phyloP scores from a whole-genome alignment of 2,329 filamentous ascomycete species.

The Penicillium decumbens region DNA sequence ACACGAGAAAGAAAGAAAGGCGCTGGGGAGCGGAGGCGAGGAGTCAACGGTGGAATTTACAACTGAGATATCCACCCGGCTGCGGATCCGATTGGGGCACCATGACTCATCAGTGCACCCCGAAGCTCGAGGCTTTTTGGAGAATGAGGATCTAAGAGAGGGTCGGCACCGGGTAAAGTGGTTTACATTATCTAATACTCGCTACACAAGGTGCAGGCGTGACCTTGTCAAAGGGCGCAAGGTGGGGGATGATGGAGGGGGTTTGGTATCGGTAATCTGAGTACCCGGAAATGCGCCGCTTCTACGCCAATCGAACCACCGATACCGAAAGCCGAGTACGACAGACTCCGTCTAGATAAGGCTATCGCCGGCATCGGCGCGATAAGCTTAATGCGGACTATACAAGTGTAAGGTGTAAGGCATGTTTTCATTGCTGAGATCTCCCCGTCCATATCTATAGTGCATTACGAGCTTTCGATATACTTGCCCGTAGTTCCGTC shows the following conservation, averaged over 20 bases:
- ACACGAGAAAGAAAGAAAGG: not conserved
- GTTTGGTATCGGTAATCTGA: slow-evolving; percentile 1
- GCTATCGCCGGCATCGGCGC: slow-evolving; percentile 34
- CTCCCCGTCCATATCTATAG: not conserved
- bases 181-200: slow-evolving; percentile 18
- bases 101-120: slow-evolving; percentile 17
- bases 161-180: not conserved
- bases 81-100: slow-evolving; percentile 5
- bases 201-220: not conserved
- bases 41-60: slow-evolving; percentile 11
- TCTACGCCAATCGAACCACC: not conserved
- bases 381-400: slow-evolving; percentile 17
- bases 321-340: slow-evolving; percentile 8
- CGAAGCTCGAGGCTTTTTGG: slow-evolving; percentile 1
- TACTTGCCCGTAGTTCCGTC: slow-evolving; percentile 55
- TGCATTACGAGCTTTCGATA: slow-evolving; percentile 17
- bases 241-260: slow-evolving; percentile 3
- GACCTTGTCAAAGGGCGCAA: slow-evolving; percentile 19
- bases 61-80: slow-evolving; percentile 12
- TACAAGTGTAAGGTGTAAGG: not conserved
- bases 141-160: not conserved
- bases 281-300: not conserved
- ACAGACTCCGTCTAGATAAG: slow-evolving; percentile 35
- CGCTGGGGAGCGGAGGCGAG: slow-evolving; percentile 7
- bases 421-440: not conserved